A percentile compares a stretch with the other conserved stretches of the same genome.
These are phyloP conservation scores for Emmonsia crescens DNA, from an alignment of 2,329 filamentous ascomycete genomes.

Conservation along the genomic window DNA sequence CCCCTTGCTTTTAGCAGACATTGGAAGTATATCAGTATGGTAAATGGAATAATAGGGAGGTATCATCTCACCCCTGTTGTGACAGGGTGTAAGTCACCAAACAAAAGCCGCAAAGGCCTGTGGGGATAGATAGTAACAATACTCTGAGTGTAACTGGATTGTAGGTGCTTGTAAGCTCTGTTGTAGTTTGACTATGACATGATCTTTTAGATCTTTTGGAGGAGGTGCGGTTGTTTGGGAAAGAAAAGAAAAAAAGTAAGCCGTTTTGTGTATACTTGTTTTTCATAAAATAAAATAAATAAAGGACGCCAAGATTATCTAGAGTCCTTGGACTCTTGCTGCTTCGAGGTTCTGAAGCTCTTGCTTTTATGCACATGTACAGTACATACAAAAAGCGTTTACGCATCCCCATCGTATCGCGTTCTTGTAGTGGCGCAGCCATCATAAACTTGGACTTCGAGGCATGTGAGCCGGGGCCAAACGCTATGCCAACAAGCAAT, in stretches of 20 bases:
- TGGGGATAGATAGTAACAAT: background rate
- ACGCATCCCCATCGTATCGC: background rate
- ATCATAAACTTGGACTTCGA: background rate
- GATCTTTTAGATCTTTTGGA: background rate
- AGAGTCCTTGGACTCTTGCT: background rate
- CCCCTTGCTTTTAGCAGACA: background rate
- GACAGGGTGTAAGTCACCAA: background rate
- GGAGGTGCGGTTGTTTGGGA: background rate
- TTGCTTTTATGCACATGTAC: background rate
- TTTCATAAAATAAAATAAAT: background rate
- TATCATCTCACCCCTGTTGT: background rate
- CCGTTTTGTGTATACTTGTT: background rate
- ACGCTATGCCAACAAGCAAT: background rate
- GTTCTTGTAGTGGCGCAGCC: background rate
- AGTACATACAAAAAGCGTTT: too few relatives aligned
- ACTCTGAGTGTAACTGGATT: background rate
- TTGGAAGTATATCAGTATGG: background rate
- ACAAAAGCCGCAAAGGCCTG: background rate
- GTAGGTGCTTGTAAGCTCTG: background rate
- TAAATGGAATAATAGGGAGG: background rate
- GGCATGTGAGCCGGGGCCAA: background rate
- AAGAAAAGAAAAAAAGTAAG: background rate
- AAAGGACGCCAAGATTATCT: background rate
- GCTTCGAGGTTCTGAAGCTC: background rate
- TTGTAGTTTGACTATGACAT: background rate